A percentile compares a stretch with the other conserved stretches of the same genome.
phyloP scores from a whole-genome alignment of 768 basidiomycete species.

The Lactarius tabidus region DNA sequence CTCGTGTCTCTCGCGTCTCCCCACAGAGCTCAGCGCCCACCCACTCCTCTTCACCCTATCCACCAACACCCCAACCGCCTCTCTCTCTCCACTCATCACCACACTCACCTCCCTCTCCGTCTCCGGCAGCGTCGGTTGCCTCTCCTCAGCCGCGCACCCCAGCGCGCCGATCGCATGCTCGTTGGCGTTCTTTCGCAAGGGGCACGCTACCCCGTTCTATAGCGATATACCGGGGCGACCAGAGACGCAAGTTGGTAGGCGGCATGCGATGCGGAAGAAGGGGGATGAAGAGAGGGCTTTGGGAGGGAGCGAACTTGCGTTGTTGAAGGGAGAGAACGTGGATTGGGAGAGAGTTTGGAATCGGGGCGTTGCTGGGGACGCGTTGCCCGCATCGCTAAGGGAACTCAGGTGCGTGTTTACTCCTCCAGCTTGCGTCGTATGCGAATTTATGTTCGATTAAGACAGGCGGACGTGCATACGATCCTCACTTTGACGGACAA shows the following conservation, averaged over 20 bases:
- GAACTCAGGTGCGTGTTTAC: no score
- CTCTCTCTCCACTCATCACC: constrained; percentile 30
- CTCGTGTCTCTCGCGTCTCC: constrained; percentile 3
- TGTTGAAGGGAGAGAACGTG: not conserved
- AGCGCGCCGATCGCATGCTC: no score
- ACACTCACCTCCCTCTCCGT: constrained; percentile 17
- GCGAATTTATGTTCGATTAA: not conserved
- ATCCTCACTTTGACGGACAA: constrained; percentile 33
- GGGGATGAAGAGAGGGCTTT: not conserved
- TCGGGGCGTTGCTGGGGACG: constrained; percentile 3
- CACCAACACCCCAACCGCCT: no score
- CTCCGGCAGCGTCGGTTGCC: no score
- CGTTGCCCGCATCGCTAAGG: no score
- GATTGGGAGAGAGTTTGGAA: constrained; percentile 41
- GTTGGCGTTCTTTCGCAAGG: no score
- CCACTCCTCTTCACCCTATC: no score
- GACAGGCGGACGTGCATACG: no score
- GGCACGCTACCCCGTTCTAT: constrained; percentile 27
- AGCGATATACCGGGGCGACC: no score
- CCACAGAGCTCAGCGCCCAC: constrained; percentile 8
- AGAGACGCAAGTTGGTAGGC: no score
- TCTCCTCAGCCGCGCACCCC: no score
- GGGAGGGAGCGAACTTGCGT: no score
- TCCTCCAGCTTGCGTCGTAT: not conserved
- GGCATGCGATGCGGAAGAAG: constrained; percentile 25